Base-by-base conservation (phyloP, 2,329 filamentous ascomycete genomes). In the Trichoderma harzianum region DNA sequence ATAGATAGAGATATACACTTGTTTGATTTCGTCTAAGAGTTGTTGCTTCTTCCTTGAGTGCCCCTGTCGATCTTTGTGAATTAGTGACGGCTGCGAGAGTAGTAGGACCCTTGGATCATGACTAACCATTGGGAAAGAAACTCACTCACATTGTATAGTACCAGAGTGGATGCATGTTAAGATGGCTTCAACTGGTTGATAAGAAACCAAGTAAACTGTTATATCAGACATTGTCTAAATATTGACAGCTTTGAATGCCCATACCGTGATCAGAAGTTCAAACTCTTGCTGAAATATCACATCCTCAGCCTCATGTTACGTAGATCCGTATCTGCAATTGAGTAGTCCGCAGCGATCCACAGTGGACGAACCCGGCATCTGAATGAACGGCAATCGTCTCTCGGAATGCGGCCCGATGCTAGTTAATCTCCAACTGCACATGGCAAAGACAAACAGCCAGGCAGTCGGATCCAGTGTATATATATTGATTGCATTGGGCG, bases 1-100 rank as follows among this genome's bases (percentile, higher is more conserved):
- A 60, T 69, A 61, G 57, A 61, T 62, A 36, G 39, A 61, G 55
- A 61, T 39, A 62, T 62, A 69, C 36, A 68, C 43, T 24, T 65
- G n/a, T 47, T 43, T 18, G 7, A 10, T 39, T 66, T 36, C 7
- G 16, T 32, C 3, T 16, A 43, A 60, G 26, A 58, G 21, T 11
- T 67, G 24, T 7, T 43, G 24, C 16, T 57, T 21, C 51, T 39
- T 26, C 24, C 58, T 67, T n/a, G 7, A 18, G 10, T 34, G 24
- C 10, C 18, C 10, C 16, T 51, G 67, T 39, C 36, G 36, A 63
- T n/a, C 16, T 47, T 28, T 6, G 24, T 63, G 34, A 63, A 39
- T 28, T 39, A n/a, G 34, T 65, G 18, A 47, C 18, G 11, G 8
- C 32, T 11, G 26, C 28, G 6, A 36, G 32, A 6, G 18, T 47